These are phyloP conservation scores for Aegilops bicornis DNA, from an alignment of 176 grass and related monocot genomes.

Conservation along the genomic window DNA sequence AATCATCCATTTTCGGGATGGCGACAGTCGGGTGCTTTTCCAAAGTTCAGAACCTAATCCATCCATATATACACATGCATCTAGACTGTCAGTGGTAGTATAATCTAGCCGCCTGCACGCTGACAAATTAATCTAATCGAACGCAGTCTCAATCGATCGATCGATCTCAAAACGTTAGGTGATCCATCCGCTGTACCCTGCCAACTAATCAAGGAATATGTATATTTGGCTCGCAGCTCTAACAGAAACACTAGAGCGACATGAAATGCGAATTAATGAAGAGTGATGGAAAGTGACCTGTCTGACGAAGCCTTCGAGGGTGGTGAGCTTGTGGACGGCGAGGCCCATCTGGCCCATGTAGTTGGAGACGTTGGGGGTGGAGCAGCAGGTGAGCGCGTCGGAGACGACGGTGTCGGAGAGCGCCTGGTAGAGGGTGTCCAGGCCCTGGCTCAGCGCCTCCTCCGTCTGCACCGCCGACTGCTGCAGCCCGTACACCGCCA, in stretches of 20 bases:
- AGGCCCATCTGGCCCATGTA: slow-evolving; percentile 90
- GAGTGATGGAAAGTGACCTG: slow-evolving; percentile 41
- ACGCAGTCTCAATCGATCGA: neutral
- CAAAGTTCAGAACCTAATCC: slow-evolving; percentile 42
- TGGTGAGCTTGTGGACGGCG: slow-evolving; percentile 85
- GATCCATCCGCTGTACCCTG: slow-evolving; percentile 27
- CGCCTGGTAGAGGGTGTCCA: slow-evolving; percentile 79
- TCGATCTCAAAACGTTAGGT: slow-evolving; percentile 39
- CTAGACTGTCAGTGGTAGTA: neutral
- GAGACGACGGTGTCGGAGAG: slow-evolving; percentile 75
- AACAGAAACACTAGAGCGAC: slow-evolving; percentile 45
- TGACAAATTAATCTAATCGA: slow-evolving; percentile 8
- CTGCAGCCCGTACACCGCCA: slow-evolving; percentile 73
- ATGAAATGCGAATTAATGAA: neutral
- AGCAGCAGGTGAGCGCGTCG: slow-evolving; percentile 56
- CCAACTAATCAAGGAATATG: slow-evolving; percentile 16
- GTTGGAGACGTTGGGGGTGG: slow-evolving; percentile 74
- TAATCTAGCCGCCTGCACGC: neutral
- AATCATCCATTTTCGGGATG: slow-evolving; percentile 34
- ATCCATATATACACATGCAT: neutral
- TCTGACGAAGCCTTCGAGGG: slow-evolving; percentile 74
- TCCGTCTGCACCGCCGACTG: slow-evolving; percentile 88
- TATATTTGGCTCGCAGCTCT: neutral
- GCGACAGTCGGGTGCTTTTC: slow-evolving; percentile 35
- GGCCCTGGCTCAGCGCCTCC: slow-evolving; percentile 84